Base-by-base conservation (phyloP, 805 yeast genomes). In the Kazachstania bromeliacearum region DNA sequence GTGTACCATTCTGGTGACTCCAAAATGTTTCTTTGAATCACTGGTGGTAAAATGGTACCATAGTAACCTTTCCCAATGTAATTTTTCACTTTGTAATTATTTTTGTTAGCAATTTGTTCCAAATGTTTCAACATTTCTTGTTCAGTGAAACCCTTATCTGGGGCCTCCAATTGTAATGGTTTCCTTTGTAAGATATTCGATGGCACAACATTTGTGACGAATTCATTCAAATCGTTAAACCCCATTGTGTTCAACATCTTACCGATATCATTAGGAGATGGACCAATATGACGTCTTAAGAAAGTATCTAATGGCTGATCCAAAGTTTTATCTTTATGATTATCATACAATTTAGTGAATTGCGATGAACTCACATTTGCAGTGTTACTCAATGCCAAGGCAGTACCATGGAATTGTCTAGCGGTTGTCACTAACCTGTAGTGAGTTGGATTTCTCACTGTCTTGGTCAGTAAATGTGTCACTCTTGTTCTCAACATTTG, bases 1-100 rank as follows among this genome's bases (percentile, higher is more conserved):
- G 98, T 92, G 68, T 92, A 92, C 98, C 98, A 92, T 56, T 87
- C 95, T 5, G 98, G 98, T 42, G 80, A 76, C 61, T 92, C 98
- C 39, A 92, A 66, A 40, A 92, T 62, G 53, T 92, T 92, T 57
- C 98, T 77, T 66, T 85, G 94, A 48, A 92, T 83, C 24, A 89
- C 96, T 2, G 94, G 81, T 0, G 98, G 98, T 31, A 85, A 66
- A 35, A 73, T 68, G 0, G 97, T 89, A 40, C 94, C 94, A 48
- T 85, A 82, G 62, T 89, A 92, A 28, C 98, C 98, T 57, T 84
- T 83, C 43, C 98, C 98, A 40, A 92, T 89, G 48, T 78, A 79
- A 28, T 88, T 75, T 60, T 75, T 75, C 44, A 73, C 72, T 24
- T 81, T 69, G 33, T 48, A 46, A 50, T 73, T 73, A 66, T 92